Conservation (phyloP, 495 filamentous ascomycete species). For the Penicillium lagena region DNA sequence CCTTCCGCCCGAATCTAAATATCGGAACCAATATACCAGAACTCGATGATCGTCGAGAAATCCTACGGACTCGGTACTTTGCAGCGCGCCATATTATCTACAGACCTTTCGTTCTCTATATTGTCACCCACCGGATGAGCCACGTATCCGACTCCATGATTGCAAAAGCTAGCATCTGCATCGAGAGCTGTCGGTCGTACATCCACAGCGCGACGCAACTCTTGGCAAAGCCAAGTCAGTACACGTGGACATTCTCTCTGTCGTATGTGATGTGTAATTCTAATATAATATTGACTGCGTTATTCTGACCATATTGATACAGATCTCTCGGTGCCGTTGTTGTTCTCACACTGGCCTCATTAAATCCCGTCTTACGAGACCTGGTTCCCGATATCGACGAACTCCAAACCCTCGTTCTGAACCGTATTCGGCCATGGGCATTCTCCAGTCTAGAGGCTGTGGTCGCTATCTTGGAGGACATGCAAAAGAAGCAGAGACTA, state of each 20-base stretch:
- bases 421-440: neutral
- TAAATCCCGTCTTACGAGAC: neutral
- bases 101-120: slow-evolving; percentile 24
- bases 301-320: neutral
- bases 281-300: too few relatives aligned
- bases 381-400: neutral
- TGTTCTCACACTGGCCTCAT: neutral
- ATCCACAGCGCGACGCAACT: neutral
- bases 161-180: slow-evolving; percentile 3
- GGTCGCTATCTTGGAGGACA: slow-evolving; percentile 1
- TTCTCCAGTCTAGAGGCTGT: neutral
- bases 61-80: slow-evolving; percentile 29
- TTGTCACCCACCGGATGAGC: slow-evolving; percentile 14
- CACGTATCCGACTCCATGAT: slow-evolving; percentile 10
- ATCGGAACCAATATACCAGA: slow-evolving; percentile 6
- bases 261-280: neutral
- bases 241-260: slow-evolving; percentile 4
- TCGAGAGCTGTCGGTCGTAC: slow-evolving; percentile 3
- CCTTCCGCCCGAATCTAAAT: slow-evolving; percentile 19
- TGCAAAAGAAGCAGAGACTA: slow-evolving; percentile 4
- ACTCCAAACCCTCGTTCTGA: neutral
- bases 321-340: neutral
- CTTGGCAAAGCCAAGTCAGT: neutral
- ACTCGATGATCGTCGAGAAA: slow-evolving; percentile 18
- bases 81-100: slow-evolving; percentile 28